Base-by-base conservation (phyloP, 768 basidiomycete genomes). In the Leccinellum rugosiceps region DNA sequence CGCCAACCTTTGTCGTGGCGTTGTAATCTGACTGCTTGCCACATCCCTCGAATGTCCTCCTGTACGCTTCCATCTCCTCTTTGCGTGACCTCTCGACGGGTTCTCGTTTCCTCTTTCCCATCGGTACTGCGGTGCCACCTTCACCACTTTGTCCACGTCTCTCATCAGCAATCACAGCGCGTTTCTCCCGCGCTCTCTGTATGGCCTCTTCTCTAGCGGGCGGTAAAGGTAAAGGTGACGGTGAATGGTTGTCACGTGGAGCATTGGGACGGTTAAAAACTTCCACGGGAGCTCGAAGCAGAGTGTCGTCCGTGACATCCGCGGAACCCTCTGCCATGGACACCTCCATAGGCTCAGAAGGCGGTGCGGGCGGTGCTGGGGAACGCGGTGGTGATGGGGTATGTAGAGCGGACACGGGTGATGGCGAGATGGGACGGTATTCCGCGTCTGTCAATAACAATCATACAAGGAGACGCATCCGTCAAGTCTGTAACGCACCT, bases 1-100 rank as follows among this genome's bases (percentile, higher is more conserved):
- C 96, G 35, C 96, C 96, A 15, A 98, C 76, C 74, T 98, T 97
- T 3, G 86, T 88, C 43, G 88, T 87, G 14, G 86, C 78, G 55
- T 87, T 83, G 69, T 97, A 98, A 61, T 91, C 90, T 15, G 74
- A 74, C 60, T 94, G 82, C 55, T 77, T 68, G 9, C 90, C 88
- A 71, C 87, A 87, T 6, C 92, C 87, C 35, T 76, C 74, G 65
- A 94, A 90, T 15, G 71, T 72, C 55, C 82, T 78, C 32, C 88
- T 86, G 68, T 90, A 93, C 0, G 83, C 85, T 46, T 78, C 76
- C 60, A 78, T 71, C 63, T 94, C 92, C 56, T 88, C 82, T 59
- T 87, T 82, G 34, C 77, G 73, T 10, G 86, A 75, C 53, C 88
- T 78, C 28, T 78, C 77, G 9, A 78, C 72, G 1, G 76, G 76